Conservation (phyloP, 495 filamentous ascomycete genomes). For the Astrothelium subdiscretum region DNA sequence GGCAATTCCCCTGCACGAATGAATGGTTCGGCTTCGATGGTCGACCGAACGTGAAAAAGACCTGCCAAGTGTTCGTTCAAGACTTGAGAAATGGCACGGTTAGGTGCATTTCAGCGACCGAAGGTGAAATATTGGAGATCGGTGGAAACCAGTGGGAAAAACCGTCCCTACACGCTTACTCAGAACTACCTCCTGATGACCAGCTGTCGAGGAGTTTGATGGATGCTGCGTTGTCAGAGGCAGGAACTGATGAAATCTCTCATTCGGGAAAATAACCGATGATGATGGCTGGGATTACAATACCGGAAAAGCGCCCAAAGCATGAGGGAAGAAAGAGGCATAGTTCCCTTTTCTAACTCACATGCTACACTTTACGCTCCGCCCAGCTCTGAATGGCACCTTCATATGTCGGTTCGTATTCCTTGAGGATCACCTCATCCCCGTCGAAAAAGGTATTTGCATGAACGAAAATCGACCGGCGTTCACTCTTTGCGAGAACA, state of each 20-base stretch:
- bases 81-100: not conserved
- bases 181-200: not conserved
- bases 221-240: not conserved
- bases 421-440: slow-evolving; percentile 28
- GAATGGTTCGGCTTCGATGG: not conserved
- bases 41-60: not conserved
- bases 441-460: slow-evolving; percentile 34
- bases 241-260: not conserved
- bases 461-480: slow-evolving; percentile 31
- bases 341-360: no score
- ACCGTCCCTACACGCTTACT: not conserved
- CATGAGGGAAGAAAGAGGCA: no score
- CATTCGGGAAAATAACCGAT: no score
- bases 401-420: slow-evolving; percentile 31
- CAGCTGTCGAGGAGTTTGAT: not conserved
- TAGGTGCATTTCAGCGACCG: not conserved
- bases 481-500: slow-evolving; percentile 26
- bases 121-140: not conserved
- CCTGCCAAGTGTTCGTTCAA: not conserved
- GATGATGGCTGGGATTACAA: no score
- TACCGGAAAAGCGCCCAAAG: no score
- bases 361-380: not conserved
- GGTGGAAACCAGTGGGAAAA: not conserved
- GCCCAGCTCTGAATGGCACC: slow-evolving; percentile 37
- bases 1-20: not conserved